phyloP scores from a whole-genome alignment of 2,329 filamentous ascomycete genomes.

The Sclerotinia sclerotiorum region DNA sequence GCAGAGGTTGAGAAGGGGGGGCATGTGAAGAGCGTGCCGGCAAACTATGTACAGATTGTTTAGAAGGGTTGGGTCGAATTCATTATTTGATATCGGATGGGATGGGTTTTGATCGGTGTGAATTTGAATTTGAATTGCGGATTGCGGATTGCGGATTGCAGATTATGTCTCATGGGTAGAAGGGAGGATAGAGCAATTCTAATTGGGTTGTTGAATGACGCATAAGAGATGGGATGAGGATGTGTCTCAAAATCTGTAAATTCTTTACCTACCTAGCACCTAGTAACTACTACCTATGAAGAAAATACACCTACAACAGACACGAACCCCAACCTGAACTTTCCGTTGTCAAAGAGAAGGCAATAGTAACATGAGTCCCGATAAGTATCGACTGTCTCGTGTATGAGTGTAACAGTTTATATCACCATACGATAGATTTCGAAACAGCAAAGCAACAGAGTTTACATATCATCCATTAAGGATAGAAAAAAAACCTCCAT shows the following conservation, averaged over 20 bases:
- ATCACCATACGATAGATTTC: neutral
- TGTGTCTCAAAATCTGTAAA: neutral
- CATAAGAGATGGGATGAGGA: neutral
- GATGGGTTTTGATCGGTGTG: neutral
- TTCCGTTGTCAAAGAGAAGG: too few relatives aligned
- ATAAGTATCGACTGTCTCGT: neutral
- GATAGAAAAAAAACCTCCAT: neutral
- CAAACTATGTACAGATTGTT: constrained; percentile 76
- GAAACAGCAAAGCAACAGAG: neutral
- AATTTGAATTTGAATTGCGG: neutral
- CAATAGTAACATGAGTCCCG: neutral
- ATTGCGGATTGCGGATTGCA: too few relatives aligned
- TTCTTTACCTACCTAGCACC: neutral
- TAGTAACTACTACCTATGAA: neutral
- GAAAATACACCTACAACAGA: neutral
- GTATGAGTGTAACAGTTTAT: neutral
- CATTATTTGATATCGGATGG: neutral
- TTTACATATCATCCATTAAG: neutral
- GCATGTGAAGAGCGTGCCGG: constrained; percentile 82
- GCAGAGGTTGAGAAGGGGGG: constrained; percentile 93
- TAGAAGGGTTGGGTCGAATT: constrained; percentile 24
- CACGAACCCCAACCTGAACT: neutral
- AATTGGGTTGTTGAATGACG: neutral
- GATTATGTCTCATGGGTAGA: neutral
- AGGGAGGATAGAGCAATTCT: neutral